phyloP scores from a whole-genome alignment of 1,284 basidiomycete species.

The Lignosus rhinocerotis region DNA sequence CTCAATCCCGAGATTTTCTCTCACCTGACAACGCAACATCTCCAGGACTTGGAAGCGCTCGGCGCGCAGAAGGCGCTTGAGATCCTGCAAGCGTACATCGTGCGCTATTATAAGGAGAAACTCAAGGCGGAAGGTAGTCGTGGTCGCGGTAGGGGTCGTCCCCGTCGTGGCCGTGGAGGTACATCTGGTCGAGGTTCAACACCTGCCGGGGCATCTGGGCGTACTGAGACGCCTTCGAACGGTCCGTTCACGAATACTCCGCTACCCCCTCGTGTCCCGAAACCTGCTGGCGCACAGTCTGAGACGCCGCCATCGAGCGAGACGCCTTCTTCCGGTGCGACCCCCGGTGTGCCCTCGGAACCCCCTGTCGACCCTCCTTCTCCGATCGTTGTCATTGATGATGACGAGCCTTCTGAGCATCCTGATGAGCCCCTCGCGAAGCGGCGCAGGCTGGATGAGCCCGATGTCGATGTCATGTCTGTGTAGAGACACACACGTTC shows the following conservation, averaged over 20 bases:
- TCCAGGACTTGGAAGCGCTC: conserved; percentile 76
- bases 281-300: conserved; percentile 12
- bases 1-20: conserved; percentile 86
- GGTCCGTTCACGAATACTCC: conserved; percentile 43
- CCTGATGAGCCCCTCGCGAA: conserved; percentile 47
- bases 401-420: conserved; percentile 48
- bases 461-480: conserved; percentile 16
- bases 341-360: conserved; percentile 28
- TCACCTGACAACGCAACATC: conserved; percentile 70
- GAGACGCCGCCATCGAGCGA: conserved; percentile 30
- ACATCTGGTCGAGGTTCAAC: conserved; percentile 27
- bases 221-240: conserved; percentile 17
- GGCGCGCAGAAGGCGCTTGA: conserved; percentile 83
- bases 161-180: conserved; percentile 41
- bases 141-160: conserved; percentile 46
- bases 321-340: conserved; percentile 5
- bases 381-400: conserved; percentile 56
- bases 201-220: conserved; percentile 9
- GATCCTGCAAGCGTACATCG: conserved; percentile 83
- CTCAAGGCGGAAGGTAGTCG: conserved; percentile 47
- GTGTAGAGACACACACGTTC: conserved; percentile 1
- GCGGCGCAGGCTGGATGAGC: conserved; percentile 43
- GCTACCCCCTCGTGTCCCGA: conserved; percentile 32
- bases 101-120: conserved; percentile 82
- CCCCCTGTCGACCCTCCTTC: conserved; percentile 38